These are phyloP conservation scores for Kazachstania sp. DNA, from an alignment of 1,139 yeast species.

Conservation along the genomic window DNA sequence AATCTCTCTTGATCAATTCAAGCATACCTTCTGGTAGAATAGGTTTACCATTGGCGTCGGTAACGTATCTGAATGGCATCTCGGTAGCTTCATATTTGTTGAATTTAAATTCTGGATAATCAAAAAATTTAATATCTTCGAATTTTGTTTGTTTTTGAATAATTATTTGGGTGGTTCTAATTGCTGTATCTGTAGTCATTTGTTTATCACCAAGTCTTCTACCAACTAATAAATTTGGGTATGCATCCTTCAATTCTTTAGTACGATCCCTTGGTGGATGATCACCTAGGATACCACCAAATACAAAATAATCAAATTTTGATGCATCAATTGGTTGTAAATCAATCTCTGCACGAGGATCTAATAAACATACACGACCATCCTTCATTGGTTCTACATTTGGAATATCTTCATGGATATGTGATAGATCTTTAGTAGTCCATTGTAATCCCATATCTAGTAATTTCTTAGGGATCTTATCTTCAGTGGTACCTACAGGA, in stretches of 20 bases:
- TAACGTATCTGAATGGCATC: slow-evolving; percentile 92
- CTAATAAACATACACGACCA: slow-evolving; percentile 67
- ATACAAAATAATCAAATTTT: slow-evolving; percentile 75
- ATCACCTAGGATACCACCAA: slow-evolving; percentile 94
- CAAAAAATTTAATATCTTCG: slow-evolving; percentile 71
- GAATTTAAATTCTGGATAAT: slow-evolving; percentile 88
- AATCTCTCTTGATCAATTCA: slow-evolving; percentile 73
- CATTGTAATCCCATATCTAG: slow-evolving; percentile 62
- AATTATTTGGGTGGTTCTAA: slow-evolving; percentile 78
- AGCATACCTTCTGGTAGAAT: slow-evolving; percentile 90
- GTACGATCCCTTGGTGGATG: slow-evolving; percentile 97
- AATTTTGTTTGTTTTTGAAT: slow-evolving; percentile 48
- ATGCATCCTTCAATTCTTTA: slow-evolving; percentile 68
- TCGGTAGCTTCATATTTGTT: slow-evolving; percentile 86
- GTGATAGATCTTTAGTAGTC: slow-evolving; percentile 67
- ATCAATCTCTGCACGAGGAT: slow-evolving; percentile 75
- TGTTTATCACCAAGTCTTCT: slow-evolving; percentile 80
- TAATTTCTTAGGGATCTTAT: slow-evolving; percentile 58
- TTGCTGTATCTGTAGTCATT: slow-evolving; percentile 97
- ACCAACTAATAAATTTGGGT: slow-evolving; percentile 61
- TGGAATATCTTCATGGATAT: slow-evolving; percentile 31
- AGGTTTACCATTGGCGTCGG: slow-evolving; percentile 49
- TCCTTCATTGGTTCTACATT: slow-evolving; percentile 28
- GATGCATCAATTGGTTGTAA: slow-evolving; percentile 59
- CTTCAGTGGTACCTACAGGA: slow-evolving; percentile 50